Base-by-base conservation (phyloP, 257 asterid species). In the Salvia rosmarinus region DNA sequence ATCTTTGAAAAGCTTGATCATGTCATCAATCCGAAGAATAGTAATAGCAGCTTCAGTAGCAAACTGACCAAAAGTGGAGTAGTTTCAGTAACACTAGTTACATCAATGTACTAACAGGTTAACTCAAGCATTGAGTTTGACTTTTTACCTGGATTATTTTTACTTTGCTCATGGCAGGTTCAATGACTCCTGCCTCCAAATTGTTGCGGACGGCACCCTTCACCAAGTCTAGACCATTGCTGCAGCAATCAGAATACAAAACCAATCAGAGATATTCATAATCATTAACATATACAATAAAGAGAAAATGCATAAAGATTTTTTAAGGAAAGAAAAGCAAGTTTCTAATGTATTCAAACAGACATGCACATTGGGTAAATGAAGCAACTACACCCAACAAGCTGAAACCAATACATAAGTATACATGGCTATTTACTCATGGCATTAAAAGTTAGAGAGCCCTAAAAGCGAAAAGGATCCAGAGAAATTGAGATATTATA, bases 151-250 rank as follows among this genome's bases (percentile, higher is more conserved):
- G 99, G 68, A 95, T 84, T 70, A 95, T 95, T 84, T 95, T 95
- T 62, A 91, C 98, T 91, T 95, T 95, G 89, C 99, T 94, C 97
- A 91, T 94, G 56, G 96, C 96, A 69, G 98, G 99, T 78, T 95
- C 99, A 63, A 95, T 91, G 25, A 95, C 98, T 34, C 99, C 98
- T 16, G 98, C 98, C 79, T 87, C 98, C 76, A 95, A 68, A 82
- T 95, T 95, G 80, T 88, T 88, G 50, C 98, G 91, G 20, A 94
- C 84, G 0, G 78, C 71, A 54, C 99, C 98, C 81, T 89, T 94
- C 74, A 87, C 46, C 54, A 94, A 80, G 82, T 94, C 99, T 50
- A 94, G 89, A 77, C 99, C 99, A 96, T 86, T 89, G 90, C 99
- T 93, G 88, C 77, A 82, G 71, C 59, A 70, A 54, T 9, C 46